Conservation (phyloP, 352 stramenopile species). For the Aphanomyces astaci region DNA sequence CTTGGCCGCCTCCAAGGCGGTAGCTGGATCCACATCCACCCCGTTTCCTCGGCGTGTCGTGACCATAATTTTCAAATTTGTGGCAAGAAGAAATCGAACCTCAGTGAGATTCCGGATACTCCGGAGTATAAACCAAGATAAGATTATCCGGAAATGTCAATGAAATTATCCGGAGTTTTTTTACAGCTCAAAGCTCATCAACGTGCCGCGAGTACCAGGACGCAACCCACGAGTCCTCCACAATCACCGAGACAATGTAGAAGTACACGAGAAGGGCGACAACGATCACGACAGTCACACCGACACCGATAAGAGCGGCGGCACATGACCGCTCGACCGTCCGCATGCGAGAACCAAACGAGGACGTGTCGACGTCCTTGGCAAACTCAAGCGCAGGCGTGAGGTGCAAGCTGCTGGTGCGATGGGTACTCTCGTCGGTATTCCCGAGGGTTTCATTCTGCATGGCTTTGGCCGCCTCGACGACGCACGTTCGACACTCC, state of each 20-base stretch:
- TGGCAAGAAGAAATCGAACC: conserved; percentile 2
- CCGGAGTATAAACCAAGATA: not conserved
- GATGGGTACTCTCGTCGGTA: not conserved
- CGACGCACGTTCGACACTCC: not conserved
- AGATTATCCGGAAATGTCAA: not conserved
- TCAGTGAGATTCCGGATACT: not conserved
- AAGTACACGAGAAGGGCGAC: not conserved
- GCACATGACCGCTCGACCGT: not conserved
- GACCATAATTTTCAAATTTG: not conserved
- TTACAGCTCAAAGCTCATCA: not conserved
- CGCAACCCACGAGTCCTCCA: conserved; percentile 1
- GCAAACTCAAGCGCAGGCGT: not conserved
- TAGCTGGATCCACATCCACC: not conserved
- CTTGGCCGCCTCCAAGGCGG: not conserved
- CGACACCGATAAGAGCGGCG: not conserved
- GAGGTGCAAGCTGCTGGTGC: not conserved
- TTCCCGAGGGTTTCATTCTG: too few relatives aligned
- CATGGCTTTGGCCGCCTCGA: not conserved
- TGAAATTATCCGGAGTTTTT: not conserved
- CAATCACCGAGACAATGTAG: not conserved
- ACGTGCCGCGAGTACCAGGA: too few relatives aligned
- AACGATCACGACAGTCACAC: not conserved
- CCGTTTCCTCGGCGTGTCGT: not conserved
- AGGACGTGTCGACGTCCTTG: not conserved
- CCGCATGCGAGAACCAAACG: not conserved